These are phyloP conservation scores for Apophysomyces trapeziformis DNA, from an alignment of 371 early-diverging fungal genomes.

Conservation along the genomic window DNA sequence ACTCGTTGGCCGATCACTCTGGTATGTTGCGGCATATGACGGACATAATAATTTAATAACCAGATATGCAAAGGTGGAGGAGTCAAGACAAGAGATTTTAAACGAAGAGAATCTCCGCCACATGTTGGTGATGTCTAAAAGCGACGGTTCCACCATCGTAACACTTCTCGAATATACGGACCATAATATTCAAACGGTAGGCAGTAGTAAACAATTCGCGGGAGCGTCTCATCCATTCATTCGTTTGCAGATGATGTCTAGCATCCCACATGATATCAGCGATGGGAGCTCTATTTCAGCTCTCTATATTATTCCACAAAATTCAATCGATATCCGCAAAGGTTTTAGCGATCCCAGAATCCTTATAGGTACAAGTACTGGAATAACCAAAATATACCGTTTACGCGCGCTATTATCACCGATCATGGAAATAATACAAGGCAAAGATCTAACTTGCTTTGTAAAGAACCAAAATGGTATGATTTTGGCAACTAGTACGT, in stretches of 20 bases:
- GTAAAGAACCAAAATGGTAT: not conserved
- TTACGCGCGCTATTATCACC: not conserved
- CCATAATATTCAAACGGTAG: not conserved
- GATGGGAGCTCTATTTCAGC: not conserved
- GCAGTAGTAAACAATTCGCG: not conserved
- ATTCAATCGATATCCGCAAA: not conserved
- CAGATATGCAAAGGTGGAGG: not conserved
- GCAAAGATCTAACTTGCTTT: constrained; percentile 1
- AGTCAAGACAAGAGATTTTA: not conserved
- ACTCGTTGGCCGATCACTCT: constrained; percentile 6
- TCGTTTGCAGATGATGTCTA: not conserved
- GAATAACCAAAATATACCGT: not conserved
- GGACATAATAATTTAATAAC: not conserved
- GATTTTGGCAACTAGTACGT: not conserved
- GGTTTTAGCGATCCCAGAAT: constrained; percentile 3
- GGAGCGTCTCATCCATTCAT: not conserved
- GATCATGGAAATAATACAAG: not conserved
- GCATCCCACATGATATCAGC: not conserved
- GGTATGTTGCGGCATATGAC: not conserved
- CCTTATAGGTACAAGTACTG: not conserved
- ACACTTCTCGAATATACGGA: constrained; percentile 3
- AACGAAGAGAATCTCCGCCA: constrained; percentile 3
- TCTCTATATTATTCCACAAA: constrained; percentile 1
- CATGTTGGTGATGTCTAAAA: not conserved
- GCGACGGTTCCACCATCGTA: not conserved